A percentile compares a stretch with the other conserved stretches of the same genome.
Conservation (phyloP, 2,329 filamentous ascomycete species). For the Diplodia seriata region DNA sequence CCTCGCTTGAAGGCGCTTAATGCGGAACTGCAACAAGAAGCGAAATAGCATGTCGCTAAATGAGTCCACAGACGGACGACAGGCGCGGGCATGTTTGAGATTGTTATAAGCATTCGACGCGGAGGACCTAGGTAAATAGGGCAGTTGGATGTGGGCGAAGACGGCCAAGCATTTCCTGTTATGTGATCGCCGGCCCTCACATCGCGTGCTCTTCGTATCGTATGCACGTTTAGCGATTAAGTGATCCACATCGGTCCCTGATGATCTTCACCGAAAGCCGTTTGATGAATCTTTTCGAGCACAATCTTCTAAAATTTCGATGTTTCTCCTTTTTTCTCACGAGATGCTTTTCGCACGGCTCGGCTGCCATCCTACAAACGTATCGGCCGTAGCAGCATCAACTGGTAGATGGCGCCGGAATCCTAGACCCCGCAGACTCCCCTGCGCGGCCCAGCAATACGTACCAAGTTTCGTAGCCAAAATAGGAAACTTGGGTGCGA, state of each 20-base stretch:
- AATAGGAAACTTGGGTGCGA: not conserved
- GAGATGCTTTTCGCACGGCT: not conserved
- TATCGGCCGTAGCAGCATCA: not conserved
- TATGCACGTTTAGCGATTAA: slow-evolving; percentile 22
- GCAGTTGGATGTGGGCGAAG: slow-evolving; percentile 9
- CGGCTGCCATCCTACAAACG: not conserved
- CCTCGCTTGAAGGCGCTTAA: not conserved
- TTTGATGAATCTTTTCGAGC: not conserved
- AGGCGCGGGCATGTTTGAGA: not conserved
- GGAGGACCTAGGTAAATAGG: not conserved
- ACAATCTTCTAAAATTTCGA: not conserved
- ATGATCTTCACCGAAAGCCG: slow-evolving; percentile 16
- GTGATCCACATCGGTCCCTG: slow-evolving; percentile 27
- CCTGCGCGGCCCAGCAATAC: not conserved
- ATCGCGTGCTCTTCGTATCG: slow-evolving; percentile 12
- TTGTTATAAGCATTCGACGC: not conserved
- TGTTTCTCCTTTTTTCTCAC: not conserved
- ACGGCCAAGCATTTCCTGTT: slow-evolving; percentile 14
- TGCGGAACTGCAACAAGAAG: slow-evolving; percentile 13
- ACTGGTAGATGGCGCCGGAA: not conserved
- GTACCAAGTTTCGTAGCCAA: not conserved
- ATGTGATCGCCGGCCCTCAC: not conserved
- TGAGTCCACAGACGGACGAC: not conserved
- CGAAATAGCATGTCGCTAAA: slow-evolving; percentile 22
- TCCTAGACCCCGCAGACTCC: not conserved